Evolutionary conservation across 257 asterid species (phyloP), one percentile per base, ranked within the genome.

Genomic region (Lantana camara): DNA sequence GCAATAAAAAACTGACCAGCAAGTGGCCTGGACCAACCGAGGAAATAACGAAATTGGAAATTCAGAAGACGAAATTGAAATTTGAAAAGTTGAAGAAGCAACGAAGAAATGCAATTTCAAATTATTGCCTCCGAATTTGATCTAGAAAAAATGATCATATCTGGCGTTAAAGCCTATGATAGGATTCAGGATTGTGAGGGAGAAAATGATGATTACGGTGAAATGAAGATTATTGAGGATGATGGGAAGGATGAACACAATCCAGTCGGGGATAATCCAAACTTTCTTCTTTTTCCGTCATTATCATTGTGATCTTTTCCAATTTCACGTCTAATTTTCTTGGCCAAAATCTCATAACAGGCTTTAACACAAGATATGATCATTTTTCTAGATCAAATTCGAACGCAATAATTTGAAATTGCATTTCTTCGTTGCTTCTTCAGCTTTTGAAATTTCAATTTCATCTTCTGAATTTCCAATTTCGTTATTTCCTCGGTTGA

Each of bases 381-480:
- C 22, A 71, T 12, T 0, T 12, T 48, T 20, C 49, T 16, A 60
- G n/a, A 17, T 70, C 54, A 5, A 62, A 34, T 24, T 64, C 45
- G 15, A 75, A 56, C 13, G 48, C 57, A 13, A n/a, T 22, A 10
- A 88, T 60, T 1, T 53, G 64, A 7, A 34, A 49, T 27, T 77
- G 76, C 44, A 66, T 34, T 3, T 76, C 71, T 2, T 54, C 56
- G n/a, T 3, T 75, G 82, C 55, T 68, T 63, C n/a, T n/a, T n/a
- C n/a, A n/a, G 46, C 35, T 44, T 60, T 73, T 81, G 4, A 83
- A 62, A n/a, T n/a, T n/a, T n/a, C n/a, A n/a, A n/a, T n/a, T n/a
- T n/a, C n/a, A n/a, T n/a, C 54, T 58, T 70, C 40, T 72, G 56
- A 19, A 83, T 62, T 64, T 83, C 87, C 6, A 81, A 55, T 69